A percentile compares a stretch with the other conserved stretches of the same genome.
These are phyloP conservation scores for Glebionis coronaria DNA, from an alignment of 129 eudicot species.

Conservation along the genomic window DNA sequence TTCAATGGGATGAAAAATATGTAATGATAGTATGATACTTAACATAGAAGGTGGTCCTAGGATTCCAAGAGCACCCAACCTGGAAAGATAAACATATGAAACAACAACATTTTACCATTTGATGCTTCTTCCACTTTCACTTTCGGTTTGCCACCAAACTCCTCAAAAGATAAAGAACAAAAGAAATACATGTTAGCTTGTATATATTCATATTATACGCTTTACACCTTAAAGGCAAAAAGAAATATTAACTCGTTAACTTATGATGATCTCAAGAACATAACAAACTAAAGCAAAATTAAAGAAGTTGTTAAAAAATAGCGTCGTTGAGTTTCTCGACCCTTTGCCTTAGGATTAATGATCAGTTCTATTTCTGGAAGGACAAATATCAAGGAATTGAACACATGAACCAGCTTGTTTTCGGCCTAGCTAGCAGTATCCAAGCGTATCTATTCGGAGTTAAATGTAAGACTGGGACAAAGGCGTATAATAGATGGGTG, in stretches of 20 bases:
- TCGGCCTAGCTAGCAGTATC: too few relatives aligned
- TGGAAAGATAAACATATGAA: constrained; percentile 28
- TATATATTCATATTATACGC: background rate
- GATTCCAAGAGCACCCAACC: constrained; percentile 32
- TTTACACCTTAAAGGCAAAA: background rate
- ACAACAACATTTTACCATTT: constrained; percentile 16
- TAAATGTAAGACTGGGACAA: too few relatives aligned
- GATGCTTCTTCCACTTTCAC: constrained; percentile 29
- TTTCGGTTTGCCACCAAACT: constrained; percentile 22
- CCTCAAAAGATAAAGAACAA: constrained; percentile 3
- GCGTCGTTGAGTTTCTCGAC: too few relatives aligned
- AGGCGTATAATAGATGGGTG: background rate
- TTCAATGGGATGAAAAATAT: constrained; percentile 7
- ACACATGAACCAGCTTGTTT: too few relatives aligned
- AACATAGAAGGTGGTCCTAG: constrained; percentile 29
- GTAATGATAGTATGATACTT: background rate
- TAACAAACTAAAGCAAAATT: too few relatives aligned
- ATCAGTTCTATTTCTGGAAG: too few relatives aligned
- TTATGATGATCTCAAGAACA: too few relatives aligned
- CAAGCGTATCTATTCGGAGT: too few relatives aligned
- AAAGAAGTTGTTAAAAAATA: too few relatives aligned
- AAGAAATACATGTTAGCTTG: background rate
- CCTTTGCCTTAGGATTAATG: too few relatives aligned
- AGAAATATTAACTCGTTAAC: too few relatives aligned
- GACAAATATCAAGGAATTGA: too few relatives aligned